A percentile compares a stretch with the other conserved stretches of the same genome.
These are phyloP conservation scores for Tolypocladium tropicale DNA, from an alignment of 2,329 filamentous ascomycete species.

Conservation along the genomic window DNA sequence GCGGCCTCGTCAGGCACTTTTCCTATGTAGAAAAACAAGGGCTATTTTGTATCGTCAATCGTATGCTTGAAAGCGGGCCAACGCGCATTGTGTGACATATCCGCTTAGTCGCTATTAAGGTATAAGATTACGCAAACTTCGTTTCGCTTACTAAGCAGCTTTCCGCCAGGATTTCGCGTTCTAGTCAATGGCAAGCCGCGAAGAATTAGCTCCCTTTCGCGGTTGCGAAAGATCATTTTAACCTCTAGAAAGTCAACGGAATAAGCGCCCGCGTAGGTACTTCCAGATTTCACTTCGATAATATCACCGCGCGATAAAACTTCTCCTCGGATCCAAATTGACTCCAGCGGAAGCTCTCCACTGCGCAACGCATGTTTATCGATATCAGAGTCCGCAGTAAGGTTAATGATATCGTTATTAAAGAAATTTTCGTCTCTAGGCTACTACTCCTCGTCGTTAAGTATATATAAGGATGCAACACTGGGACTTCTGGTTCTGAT, in stretches of 20 bases:
- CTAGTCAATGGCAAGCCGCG: slow-evolving; percentile 28
- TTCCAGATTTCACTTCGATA: slow-evolving; percentile 13
- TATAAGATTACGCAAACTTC: slow-evolving; percentile 30
- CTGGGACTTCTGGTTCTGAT: background rate
- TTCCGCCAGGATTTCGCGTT: slow-evolving; percentile 21
- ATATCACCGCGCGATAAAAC: slow-evolving; percentile 14
- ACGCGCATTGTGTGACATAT: too few relatives aligned
- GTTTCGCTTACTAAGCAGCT: slow-evolving; percentile 27
- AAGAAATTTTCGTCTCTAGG: slow-evolving; percentile 1
- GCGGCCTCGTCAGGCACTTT: too few relatives aligned
- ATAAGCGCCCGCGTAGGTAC: slow-evolving; percentile 11
- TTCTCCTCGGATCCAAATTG: slow-evolving; percentile 2
- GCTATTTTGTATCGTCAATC: too few relatives aligned
- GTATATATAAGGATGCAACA: slow-evolving; percentile 10
- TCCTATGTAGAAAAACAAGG: too few relatives aligned
- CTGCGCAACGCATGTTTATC: slow-evolving; percentile 4
- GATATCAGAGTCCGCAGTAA: slow-evolving; percentile 16
- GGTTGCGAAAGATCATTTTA: slow-evolving; percentile 25
- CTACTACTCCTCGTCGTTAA: slow-evolving; percentile 4
- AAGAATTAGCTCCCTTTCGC: slow-evolving; percentile 13
- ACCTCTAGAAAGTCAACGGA: slow-evolving; percentile 29
- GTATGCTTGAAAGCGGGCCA: too few relatives aligned
- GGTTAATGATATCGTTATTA: slow-evolving; percentile 20
- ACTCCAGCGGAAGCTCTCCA: slow-evolving; percentile 13
- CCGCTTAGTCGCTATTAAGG: slow-evolving; percentile 24